Conservation (phyloP, 345 rosid species). For the Ceriops decandra region DNA sequence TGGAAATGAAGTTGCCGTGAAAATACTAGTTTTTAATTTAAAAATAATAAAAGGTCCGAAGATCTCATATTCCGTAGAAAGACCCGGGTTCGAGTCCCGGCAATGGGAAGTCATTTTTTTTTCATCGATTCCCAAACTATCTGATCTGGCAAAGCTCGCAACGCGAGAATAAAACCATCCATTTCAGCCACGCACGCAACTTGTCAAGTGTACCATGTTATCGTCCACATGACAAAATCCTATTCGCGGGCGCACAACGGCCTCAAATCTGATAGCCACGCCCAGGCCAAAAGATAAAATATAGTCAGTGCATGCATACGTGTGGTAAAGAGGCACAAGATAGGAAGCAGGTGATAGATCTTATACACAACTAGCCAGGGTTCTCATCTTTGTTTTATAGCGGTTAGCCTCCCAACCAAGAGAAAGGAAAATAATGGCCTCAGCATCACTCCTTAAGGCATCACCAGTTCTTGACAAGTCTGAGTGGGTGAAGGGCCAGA, state of each 20-base stretch:
- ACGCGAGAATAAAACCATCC: constrained; percentile 26
- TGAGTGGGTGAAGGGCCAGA: constrained; percentile 72
- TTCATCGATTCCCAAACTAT: not conserved
- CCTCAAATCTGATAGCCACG: constrained; percentile 52
- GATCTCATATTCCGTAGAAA: not conserved
- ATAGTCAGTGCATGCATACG: constrained; percentile 26
- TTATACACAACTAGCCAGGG: constrained; percentile 12
- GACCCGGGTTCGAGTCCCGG: constrained; percentile 82
- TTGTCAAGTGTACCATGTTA: constrained; percentile 39
- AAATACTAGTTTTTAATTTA: too few relatives aligned
- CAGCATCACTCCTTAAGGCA: constrained; percentile 81
- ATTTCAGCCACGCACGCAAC: constrained; percentile 26
- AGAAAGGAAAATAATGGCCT: constrained; percentile 54
- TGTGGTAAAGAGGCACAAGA: constrained; percentile 36
- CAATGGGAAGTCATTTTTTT: constrained; percentile 42
- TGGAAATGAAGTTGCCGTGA: too few relatives aligned
- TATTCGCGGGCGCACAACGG: constrained; percentile 46
- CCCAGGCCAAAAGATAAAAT: constrained; percentile 42
- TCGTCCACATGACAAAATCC: constrained; percentile 52
- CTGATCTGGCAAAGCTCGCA: too few relatives aligned
- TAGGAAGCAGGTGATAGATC: constrained; percentile 43
- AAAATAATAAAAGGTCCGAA: not conserved
- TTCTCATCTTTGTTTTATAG: not conserved
- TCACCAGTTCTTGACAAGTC: constrained; percentile 80
- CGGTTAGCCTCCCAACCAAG: constrained; percentile 16